These are phyloP conservation scores for Mercurialis annua DNA, from an alignment of 345 rosid species.

Conservation along the genomic window DNA sequence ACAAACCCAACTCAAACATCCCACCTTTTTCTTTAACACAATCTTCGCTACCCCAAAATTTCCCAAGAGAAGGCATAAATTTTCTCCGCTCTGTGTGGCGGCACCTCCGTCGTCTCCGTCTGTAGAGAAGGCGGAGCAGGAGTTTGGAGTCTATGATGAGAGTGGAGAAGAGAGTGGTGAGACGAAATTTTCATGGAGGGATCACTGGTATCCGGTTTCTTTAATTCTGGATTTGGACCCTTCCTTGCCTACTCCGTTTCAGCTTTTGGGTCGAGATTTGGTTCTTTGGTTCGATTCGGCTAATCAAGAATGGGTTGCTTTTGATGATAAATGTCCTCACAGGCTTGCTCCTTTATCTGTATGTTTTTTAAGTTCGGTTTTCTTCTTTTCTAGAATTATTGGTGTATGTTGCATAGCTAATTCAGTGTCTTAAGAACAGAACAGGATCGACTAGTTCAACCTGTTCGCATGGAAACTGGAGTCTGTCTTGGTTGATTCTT, in stretches of 20 bases:
- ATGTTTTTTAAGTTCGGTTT: conserved; percentile 23
- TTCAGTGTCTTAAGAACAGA: no score
- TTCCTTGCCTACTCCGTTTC: conserved; percentile 67
- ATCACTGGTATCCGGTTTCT: conserved; percentile 98
- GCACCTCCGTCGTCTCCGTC: conserved; percentile 59
- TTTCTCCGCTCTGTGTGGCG: conserved; percentile 46
- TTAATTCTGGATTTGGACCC: conserved; percentile 85
- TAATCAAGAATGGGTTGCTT: conserved; percentile 70
- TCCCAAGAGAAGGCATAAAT: background rate
- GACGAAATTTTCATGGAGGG: conserved; percentile 81
- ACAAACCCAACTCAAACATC: conserved; percentile 8
- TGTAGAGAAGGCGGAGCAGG: conserved; percentile 30
- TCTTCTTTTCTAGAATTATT: background rate
- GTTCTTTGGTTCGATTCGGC: conserved; percentile 82
- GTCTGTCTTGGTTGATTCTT: no score
- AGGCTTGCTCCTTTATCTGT: conserved; percentile 95
- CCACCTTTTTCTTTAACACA: conserved; percentile 18
- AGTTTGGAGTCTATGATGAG: conserved; percentile 39
- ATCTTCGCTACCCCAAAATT: conserved; percentile 11
- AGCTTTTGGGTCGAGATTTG: conserved; percentile 91
- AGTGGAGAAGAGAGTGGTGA: conserved; percentile 47
- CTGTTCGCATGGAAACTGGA: no score
- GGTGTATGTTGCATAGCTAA: background rate
- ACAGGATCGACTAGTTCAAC: no score
- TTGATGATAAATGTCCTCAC: conserved; percentile 93